Evolutionary conservation across 257 asterid genomes (phyloP).

Genomic region (Nicotiana benthamiana): DNA sequence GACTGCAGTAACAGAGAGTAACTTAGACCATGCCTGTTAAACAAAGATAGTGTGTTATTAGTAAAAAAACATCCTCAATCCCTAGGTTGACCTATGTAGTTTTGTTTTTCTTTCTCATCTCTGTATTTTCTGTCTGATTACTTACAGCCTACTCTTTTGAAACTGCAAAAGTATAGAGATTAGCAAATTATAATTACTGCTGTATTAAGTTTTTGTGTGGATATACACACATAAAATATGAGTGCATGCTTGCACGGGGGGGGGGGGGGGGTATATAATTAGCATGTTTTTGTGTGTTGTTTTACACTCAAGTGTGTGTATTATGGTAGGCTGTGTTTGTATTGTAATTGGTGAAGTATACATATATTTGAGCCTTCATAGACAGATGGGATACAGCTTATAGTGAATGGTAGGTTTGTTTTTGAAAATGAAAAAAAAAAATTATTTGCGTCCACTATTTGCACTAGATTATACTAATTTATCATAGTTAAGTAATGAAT

Average conservation of each 20-base stretch:
- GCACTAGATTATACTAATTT: no score
- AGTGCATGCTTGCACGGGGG: constrained; percentile 39
- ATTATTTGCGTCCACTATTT: no score
- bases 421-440: no score
- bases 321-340: background rate
- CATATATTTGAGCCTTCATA: background rate
- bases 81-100: constrained; percentile 27
- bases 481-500: no score
- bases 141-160: constrained; percentile 6
- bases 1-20: constrained; percentile 6
- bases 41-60: background rate
- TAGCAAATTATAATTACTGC: constrained; percentile 13
- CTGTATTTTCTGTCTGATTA: constrained; percentile 7
- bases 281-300: constrained; percentile 25
- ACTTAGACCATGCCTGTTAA: constrained; percentile 9
- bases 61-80: constrained; percentile 15
- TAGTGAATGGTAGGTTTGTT: background rate
- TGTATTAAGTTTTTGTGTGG: background rate
- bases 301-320: background rate
- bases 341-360: background rate
- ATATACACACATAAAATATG: constrained; percentile 14
- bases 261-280: constrained; percentile 17
- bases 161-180: constrained; percentile 14
- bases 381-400: background rate
- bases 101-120: constrained; percentile 4